Base-by-base conservation (phyloP, 140 eudicot genomes). In the Senecio squalidus region DNA sequence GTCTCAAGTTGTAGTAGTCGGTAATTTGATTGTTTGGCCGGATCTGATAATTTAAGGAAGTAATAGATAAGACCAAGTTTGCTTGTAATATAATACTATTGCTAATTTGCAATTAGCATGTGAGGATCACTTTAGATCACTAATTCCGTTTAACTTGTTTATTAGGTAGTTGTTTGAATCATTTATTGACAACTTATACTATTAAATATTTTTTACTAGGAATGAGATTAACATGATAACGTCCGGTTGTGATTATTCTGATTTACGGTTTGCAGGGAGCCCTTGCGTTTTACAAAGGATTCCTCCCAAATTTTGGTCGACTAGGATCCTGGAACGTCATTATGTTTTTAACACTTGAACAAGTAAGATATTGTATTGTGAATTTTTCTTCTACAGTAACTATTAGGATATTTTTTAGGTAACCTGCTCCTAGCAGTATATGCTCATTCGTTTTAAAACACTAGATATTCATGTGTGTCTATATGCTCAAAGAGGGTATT, bases 271-370 rank as follows among this genome's bases (percentile, higher is more conserved):
- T 66, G 58, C 85, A 90, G 97, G 97, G 97, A 58, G 82, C 82
- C 46, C 64, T 71, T 6, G 97, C 94, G 0, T 90, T 90, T 38
- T 90, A 90, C 68, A 90, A 90, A 55, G 97, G 97, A 50, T 90
- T 90, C 83, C 80, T 90, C 34, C 88, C 89, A 66, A 90, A 90
- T 70, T 83, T 90, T 66, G 83, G 83, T 68, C 86, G 97, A 52
- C 73, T 90, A 46, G 97, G 97, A 70, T 70, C 85, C 0, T 85
- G 95, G 97, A 90, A 90, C 20, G 94, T 76, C 23, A 80, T 90
- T 73, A 90, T 90, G 97, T 90, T 90, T 73, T 75, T 85, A 68
- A 83, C 82, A 46, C 76, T 90, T 46, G 97, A 90, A 78, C 89
- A 82, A 63, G 97, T 85, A 83, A 82, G 93, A 46, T 46, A 5